phyloP scores from a whole-genome alignment of 2,329 filamentous ascomycete species.

The Metarhizium guizhouense region DNA sequence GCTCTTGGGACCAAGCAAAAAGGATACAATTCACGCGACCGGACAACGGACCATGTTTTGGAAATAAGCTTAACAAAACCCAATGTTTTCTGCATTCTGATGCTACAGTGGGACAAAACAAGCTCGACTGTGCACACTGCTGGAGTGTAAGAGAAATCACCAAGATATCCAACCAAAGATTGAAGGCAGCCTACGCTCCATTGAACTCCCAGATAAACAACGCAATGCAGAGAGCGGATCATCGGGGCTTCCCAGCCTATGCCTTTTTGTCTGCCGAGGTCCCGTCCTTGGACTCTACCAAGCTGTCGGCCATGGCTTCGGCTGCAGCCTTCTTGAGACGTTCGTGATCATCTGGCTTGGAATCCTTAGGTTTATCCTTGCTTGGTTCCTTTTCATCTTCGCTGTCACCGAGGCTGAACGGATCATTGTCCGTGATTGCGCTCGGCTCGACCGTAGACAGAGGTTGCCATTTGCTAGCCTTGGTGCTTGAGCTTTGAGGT shows the following conservation, averaged over 20 bases:
- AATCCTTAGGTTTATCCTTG: slow-evolving; percentile 42
- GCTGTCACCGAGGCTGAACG: slow-evolving; percentile 91
- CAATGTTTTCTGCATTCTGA: slow-evolving; percentile 1
- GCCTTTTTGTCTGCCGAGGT: slow-evolving; percentile 25
- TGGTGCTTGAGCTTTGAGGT: slow-evolving; percentile 39
- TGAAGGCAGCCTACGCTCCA: not conserved
- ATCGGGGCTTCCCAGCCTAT: slow-evolving; percentile 9
- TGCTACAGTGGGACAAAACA: slow-evolving; percentile 1
- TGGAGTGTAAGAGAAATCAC: not conserved
- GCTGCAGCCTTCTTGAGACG: slow-evolving; percentile 57
- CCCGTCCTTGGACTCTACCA: slow-evolving; percentile 33
- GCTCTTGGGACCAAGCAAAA: not conserved
- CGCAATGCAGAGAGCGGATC: not conserved
- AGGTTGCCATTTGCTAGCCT: slow-evolving; percentile 94
- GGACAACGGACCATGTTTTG: not conserved
- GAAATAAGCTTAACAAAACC: not conserved
- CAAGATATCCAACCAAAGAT: not conserved
- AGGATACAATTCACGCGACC: not conserved
- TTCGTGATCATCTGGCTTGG: slow-evolving; percentile 49
- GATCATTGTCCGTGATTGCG: slow-evolving; percentile 84
- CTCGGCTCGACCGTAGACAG: slow-evolving; percentile 72
- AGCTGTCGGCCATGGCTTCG: slow-evolving; percentile 49
- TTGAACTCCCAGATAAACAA: slow-evolving; percentile 1
- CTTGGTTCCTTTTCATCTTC: slow-evolving; percentile 70
- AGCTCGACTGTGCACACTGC: not conserved